Evolutionary conservation across 768 basidiomycete species (phyloP).

Genomic region (Paxillus ammoniavirescens): DNA sequence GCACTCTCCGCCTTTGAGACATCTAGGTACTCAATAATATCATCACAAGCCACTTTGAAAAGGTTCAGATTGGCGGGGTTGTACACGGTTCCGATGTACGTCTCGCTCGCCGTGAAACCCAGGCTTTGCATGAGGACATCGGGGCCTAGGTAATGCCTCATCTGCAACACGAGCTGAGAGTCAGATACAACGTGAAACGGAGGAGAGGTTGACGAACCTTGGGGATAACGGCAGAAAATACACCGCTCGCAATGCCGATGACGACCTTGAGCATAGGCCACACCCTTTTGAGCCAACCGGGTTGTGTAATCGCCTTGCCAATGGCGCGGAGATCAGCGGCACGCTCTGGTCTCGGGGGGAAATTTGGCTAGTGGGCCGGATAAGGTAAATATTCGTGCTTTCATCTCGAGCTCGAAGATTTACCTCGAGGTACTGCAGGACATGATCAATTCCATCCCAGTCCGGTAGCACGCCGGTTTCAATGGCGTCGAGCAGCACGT

Average conservation of each 20-base stretch:
- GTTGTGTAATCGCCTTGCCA: conserved; percentile 7
- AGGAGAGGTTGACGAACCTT: conserved; percentile 1
- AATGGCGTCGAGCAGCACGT: conserved; percentile 11
- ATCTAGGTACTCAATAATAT: conserved; percentile 20
- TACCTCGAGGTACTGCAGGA: conserved; percentile 19
- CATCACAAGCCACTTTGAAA: conserved; percentile 17
- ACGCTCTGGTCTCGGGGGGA: conserved; percentile 10
- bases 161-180: conserved; percentile 1
- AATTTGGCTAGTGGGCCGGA: conserved; percentile 7
- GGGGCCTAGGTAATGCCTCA: conserved; percentile 13
- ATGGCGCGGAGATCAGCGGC: conserved; percentile 15
- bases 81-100: conserved; percentile 14
- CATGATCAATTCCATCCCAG: conserved; percentile 14
- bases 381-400: not conserved
- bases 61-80: conserved; percentile 6
- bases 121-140: conserved; percentile 13
- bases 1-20: conserved; percentile 10
- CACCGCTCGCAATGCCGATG: conserved; percentile 17
- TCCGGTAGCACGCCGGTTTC: conserved; percentile 17
- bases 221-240: conserved; percentile 13
- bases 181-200: not conserved
- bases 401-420: no score
- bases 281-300: conserved; percentile 16
- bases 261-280: conserved; percentile 16
- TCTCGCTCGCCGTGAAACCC: conserved; percentile 17